These are phyloP conservation scores for Phylloporus sp. DNA, from an alignment of 1,284 basidiomycete species.

Conservation along the genomic window DNA sequence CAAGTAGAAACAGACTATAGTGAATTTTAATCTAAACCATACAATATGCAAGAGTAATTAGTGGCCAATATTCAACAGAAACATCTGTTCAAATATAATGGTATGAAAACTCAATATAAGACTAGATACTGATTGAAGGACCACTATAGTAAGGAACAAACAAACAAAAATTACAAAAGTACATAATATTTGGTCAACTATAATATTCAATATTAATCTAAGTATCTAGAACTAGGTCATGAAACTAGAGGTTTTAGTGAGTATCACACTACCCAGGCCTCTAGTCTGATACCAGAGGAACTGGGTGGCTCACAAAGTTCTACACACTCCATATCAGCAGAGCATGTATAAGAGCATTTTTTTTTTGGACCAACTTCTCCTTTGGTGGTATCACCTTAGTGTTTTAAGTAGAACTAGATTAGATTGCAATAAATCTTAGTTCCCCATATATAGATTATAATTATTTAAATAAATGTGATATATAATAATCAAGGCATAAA, in stretches of 20 bases:
- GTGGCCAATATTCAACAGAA: too few species aligned
- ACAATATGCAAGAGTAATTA: not conserved
- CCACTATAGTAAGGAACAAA: too few species aligned
- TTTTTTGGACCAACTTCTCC: not conserved
- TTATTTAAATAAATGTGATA: too few species aligned
- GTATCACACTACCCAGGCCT: not conserved
- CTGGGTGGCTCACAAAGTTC: not conserved
- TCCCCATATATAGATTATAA: too few species aligned
- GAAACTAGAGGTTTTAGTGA: slow-evolving; percentile 5
- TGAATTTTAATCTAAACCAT: not conserved
- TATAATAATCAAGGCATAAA: too few species aligned
- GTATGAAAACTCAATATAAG: too few species aligned
- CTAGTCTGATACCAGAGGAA: not conserved
- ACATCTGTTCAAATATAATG: not conserved
- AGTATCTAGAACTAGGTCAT: not conserved
- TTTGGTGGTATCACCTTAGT: not conserved
- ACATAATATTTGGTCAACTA: too few species aligned
- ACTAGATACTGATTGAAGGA: too few species aligned
- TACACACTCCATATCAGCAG: slow-evolving; percentile 7
- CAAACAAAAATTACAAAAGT: too few species aligned
- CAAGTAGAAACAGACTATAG: not conserved
- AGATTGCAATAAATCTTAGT: too few species aligned
- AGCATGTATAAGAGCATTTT: slow-evolving; percentile 14
- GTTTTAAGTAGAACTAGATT: too few species aligned
- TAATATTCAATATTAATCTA: not conserved